Percentiles rank a stretch among this genome's conserved stretches.
Conservation (phyloP, 2,329 filamentous ascomycete species). For the Cercospora zeina region DNA sequence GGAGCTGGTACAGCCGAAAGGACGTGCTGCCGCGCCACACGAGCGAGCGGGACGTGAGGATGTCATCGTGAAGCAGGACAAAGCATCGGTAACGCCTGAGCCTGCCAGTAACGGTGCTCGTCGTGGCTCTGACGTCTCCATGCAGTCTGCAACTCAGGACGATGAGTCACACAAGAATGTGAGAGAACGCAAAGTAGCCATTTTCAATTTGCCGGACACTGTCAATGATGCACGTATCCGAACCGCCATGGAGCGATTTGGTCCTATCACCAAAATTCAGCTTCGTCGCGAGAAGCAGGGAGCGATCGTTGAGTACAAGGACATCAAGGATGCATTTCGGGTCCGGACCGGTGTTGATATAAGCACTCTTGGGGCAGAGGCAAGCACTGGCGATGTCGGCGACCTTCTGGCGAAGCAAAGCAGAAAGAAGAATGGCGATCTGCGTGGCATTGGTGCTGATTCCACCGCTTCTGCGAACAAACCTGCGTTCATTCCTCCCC, state of each 20-base stretch:
- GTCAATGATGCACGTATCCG: slow-evolving; percentile 84
- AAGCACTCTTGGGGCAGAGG: slow-evolving; percentile 43
- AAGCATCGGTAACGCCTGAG: slow-evolving; percentile 31
- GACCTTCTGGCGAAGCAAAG: slow-evolving; percentile 52
- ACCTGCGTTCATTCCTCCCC: slow-evolving; percentile 30
- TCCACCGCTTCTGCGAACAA: slow-evolving; percentile 26
- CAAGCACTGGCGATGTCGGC: slow-evolving; percentile 52
- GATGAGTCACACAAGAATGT: slow-evolving; percentile 35
- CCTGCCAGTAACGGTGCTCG: slow-evolving; percentile 28
- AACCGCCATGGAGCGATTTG: slow-evolving; percentile 68
- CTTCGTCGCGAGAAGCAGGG: slow-evolving; percentile 80
- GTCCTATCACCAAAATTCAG: slow-evolving; percentile 71
- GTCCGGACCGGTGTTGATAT: slow-evolving; percentile 56
- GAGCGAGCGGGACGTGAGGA: slow-evolving; percentile 38
- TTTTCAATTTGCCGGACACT: slow-evolving; percentile 87
- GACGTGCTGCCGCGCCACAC: slow-evolving; percentile 32
- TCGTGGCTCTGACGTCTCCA: slow-evolving; percentile 37
- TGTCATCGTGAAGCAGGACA: slow-evolving; percentile 35
- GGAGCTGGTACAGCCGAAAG: slow-evolving; percentile 35
- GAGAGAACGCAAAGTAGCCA: slow-evolving; percentile 68
- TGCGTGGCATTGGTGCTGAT: slow-evolving; percentile 34
- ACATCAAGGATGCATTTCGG: slow-evolving; percentile 69
- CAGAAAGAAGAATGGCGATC: slow-evolving; percentile 37
- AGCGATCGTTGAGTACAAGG: slow-evolving; percentile 79
- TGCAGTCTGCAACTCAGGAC: slow-evolving; percentile 28